Base-by-base conservation (phyloP, 371 early-diverging fungal genomes). In the Mortierella sp. region DNA sequence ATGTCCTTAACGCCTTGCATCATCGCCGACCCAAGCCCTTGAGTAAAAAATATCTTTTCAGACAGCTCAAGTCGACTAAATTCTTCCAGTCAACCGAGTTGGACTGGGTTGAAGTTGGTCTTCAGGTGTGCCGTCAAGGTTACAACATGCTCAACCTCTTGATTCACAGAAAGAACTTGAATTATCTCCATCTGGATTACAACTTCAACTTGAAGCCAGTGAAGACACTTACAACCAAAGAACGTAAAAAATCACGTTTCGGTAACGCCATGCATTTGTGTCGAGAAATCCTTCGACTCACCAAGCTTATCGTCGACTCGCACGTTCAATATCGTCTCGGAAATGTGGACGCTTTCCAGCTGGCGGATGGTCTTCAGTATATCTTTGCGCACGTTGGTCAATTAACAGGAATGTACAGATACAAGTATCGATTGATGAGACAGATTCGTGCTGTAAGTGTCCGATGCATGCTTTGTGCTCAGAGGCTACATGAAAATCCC, bases 301-400 rank as follows among this genome's bases (percentile, higher is more conserved):
- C 98, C n/a, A 99, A 99, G 86, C 88, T 98, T 51, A 90, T 99
- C 68, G 99, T 99, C 18, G 99, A 99, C 78, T 90, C 97, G 10
- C 97, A 98, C 84, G 98, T 98, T 26, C 97, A 98, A 86, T 98
- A 97, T 79, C 96, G 99, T 69, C 89, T 97, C 62, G 97, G 97
- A 66, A 96, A 98, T 76, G 95, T 97, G 35, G 98, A 99, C 87
- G 96, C 97, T 26, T 97, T 94, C 91, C 98, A 98, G 85, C 89
- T 99, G 63, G 98, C 98, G 14, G 97, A 98, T 84, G 97, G 97
- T 70, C 87, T 99, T 63, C 99, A 99, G 81, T 97, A 99, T 76
- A 96, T 96, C 59, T 99, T 99, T 88, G 94, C 97, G 6, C 99
- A 99, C 84, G 98, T 99, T n/a, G 99, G 99, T 54, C 98, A 97